These are phyloP conservation scores for Teratosphaeria nubilosa DNA, from an alignment of 2,329 filamentous ascomycete species.

Conservation along the genomic window DNA sequence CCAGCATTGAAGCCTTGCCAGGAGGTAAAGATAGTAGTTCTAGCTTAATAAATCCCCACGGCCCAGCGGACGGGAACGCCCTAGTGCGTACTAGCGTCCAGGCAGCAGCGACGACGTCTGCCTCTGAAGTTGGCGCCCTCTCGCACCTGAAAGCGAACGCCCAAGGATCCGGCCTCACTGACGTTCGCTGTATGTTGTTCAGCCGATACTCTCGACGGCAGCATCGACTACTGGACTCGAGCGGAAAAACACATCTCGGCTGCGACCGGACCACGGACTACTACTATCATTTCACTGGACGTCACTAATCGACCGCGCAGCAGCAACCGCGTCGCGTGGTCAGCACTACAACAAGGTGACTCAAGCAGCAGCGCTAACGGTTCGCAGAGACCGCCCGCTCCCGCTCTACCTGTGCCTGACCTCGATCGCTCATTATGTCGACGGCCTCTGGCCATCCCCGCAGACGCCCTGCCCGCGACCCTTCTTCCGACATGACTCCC, in stretches of 20 bases:
- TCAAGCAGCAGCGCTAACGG: not conserved
- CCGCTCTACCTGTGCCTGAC: not conserved
- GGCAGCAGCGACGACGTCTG: not conserved
- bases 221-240: not conserved
- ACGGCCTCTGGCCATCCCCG: conserved; percentile 32
- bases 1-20: not conserved
- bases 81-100: not conserved
- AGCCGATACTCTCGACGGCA: not conserved
- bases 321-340: not conserved
- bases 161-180: not conserved
- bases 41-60: not conserved
- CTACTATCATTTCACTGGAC: not conserved
- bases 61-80: not conserved
- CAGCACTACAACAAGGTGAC: not conserved
- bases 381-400: not conserved
- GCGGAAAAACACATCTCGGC: not conserved
- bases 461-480: conserved; percentile 32
- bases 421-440: conserved; percentile 13
- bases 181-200: not conserved
- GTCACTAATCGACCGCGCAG: not conserved
- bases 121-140: not conserved
- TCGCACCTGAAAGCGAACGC: not conserved
- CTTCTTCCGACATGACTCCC: conserved; percentile 25
- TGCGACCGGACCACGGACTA: not conserved
- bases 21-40: not conserved